Percentiles rank a stretch among this genome's conserved stretches.
These are phyloP conservation scores for Adansonia madagascariensis DNA, from an alignment of 441 rosid genomes.

Conservation along the genomic window DNA sequence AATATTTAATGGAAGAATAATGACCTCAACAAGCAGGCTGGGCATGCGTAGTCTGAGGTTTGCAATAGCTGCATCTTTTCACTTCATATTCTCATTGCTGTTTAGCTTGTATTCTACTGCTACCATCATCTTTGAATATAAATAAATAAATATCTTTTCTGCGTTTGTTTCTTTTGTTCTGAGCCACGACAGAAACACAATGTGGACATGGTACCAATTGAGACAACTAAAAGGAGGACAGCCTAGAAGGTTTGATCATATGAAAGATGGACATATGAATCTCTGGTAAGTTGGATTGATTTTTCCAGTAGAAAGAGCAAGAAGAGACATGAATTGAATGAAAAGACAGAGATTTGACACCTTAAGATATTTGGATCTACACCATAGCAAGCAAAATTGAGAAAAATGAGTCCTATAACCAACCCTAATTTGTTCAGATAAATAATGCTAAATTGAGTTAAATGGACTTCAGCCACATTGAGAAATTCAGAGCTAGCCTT, in stretches of 20 bases:
- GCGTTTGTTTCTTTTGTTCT: not conserved
- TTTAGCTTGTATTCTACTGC: not conserved
- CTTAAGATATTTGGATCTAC: not conserved
- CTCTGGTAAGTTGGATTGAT: slow-evolving; percentile 15
- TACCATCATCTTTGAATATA: not conserved
- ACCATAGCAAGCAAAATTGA: not conserved
- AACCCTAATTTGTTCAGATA: not conserved
- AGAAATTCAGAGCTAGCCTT: not conserved
- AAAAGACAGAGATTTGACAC: not conserved
- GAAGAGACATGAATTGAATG: not conserved
- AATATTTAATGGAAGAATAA: not conserved
- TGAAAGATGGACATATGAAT: not conserved
- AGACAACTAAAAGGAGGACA: not conserved
- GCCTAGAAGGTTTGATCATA: slow-evolving; percentile 11
- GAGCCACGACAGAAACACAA: not conserved
- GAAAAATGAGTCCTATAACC: not conserved
- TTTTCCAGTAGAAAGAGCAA: not conserved
- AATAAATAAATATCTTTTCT: not conserved
- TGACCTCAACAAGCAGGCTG: not conserved
- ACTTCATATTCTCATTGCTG: not conserved
- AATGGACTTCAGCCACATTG: too few species aligned
- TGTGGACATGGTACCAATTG: not conserved
- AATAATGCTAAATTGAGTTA: not conserved
- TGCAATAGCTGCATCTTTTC: not conserved
- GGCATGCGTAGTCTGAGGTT: not conserved